Evolutionary conservation across 495 filamentous ascomycete species (phyloP), one percentile per base, ranked within the genome.

Genomic region (Daldinia loculata): DNA sequence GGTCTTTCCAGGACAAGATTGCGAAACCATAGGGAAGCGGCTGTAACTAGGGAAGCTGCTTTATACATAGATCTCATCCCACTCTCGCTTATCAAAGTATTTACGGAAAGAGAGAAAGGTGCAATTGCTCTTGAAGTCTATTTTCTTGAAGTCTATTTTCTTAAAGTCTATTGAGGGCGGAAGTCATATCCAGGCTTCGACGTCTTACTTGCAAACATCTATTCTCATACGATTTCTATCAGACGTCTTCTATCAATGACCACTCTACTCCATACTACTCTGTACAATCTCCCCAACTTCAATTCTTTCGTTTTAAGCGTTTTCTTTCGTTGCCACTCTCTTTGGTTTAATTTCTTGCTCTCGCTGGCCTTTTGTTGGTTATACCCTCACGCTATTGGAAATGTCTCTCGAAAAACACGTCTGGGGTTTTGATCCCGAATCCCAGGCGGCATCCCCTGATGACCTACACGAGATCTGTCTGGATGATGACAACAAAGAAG

Each of bases 381-480:
- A 63, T 63, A 58, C 24, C 38, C 62, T 30, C 17, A 56, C 7
- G 19, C 53, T n/a, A 24, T 58, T 53, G 24, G 24, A 53, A 39
- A 77, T 77, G 75, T 53, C 61, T 53, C 43, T 58, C 51, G 64
- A 67, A 34, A 71, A 75, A 52, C 67, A 75, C 27, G 15, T 57
- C 24, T 77, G 75, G 75, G 27, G 36, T 8, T 68, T 64, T 29
- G 29, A 43, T 39, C 73, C 64, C 30, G 64, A 71, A 34, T 58
- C 67, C 12, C 73, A 67, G 7, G 14, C 56, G 3, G 15, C 59
- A 53, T 57, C 68, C 6, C 67, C 65, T 19, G 70, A 77, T 19
- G 75, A 77, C n/a, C 67, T 77, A 15, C 75, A 77, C 27, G 75
- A 77, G 55, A 66, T 77, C 53, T 74, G 61, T 62, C 59, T 77